Conservation (phyloP, 176 grass and related monocot genomes). For the Cenchrus americanus region DNA sequence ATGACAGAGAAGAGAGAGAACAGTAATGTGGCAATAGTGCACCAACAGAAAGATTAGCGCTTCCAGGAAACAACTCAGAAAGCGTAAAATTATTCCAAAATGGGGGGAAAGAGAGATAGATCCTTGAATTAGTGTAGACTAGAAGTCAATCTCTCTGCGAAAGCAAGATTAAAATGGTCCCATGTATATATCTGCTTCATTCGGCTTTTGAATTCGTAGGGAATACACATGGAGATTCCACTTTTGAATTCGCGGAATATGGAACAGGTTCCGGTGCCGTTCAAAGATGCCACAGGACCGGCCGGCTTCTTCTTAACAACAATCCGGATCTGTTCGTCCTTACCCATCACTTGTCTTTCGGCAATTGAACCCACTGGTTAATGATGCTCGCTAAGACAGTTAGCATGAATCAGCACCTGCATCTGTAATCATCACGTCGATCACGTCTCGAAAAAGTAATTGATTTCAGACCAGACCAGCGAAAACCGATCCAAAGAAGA, state of each 20-base stretch:
- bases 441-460: not conserved
- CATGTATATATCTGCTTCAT: not conserved
- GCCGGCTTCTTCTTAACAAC: not conserved
- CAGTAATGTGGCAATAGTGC: not conserved
- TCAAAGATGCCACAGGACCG: slow-evolving; percentile 46
- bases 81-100: not conserved
- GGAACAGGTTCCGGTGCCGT: slow-evolving; percentile 26
- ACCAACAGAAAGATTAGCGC: not conserved
- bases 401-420: not conserved
- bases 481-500: not conserved
- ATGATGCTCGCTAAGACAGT: not conserved
- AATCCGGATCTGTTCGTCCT: slow-evolving; percentile 38
- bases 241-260: slow-evolving; percentile 33
- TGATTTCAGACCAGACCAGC: not conserved
- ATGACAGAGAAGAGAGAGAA: not conserved
- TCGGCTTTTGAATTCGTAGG: slow-evolving; percentile 34
- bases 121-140: not conserved
- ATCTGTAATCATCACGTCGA: not conserved
- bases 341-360: slow-evolving; percentile 35
- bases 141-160: not conserved
- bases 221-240: not conserved
- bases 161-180: not conserved
- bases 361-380: slow-evolving; percentile 3
- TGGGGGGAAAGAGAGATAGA: not conserved
- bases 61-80: not conserved